These are phyloP conservation scores for Botrytis fragariae DNA, from an alignment of 2,329 filamentous ascomycete genomes.

Conservation along the genomic window DNA sequence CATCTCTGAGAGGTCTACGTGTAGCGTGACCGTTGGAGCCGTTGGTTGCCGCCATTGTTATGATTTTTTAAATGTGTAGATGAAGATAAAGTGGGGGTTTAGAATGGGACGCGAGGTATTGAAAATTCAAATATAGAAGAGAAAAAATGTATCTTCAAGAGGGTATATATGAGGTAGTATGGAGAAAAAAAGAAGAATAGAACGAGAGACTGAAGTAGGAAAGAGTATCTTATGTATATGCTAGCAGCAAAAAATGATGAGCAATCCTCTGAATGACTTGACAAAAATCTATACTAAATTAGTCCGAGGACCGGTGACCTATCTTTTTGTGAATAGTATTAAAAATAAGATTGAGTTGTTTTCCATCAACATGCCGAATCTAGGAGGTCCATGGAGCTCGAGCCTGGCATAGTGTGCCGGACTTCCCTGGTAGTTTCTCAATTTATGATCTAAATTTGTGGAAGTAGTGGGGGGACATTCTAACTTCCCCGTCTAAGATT, in stretches of 20 bases:
- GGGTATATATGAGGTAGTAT: constrained; percentile 3
- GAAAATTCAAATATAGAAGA: not conserved
- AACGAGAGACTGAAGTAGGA: not conserved
- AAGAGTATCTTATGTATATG: constrained; percentile 14
- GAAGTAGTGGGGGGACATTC: constrained; percentile 1
- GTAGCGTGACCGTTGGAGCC: constrained; percentile 25
- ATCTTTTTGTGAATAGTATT: not conserved
- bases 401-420: constrained; percentile 6
- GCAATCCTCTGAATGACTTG: not conserved
- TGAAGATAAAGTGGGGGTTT: not conserved
- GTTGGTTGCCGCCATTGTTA: constrained; percentile 24
- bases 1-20: constrained; percentile 65
- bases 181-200: not conserved
- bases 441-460: not conserved
- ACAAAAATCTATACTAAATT: constrained; percentile 5
- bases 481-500: constrained; percentile 6
- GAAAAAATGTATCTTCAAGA: not conserved
- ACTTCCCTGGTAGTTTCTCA: constrained; percentile 1
- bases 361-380: not conserved
- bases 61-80: not conserved
- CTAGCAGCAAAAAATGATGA: not conserved
- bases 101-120: not conserved
- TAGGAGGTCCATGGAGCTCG: not conserved
- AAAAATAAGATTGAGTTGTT: not conserved
- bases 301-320: constrained; percentile 12